Base-by-base conservation (phyloP, 345 rosid species). In the Rhizophora mangle region DNA sequence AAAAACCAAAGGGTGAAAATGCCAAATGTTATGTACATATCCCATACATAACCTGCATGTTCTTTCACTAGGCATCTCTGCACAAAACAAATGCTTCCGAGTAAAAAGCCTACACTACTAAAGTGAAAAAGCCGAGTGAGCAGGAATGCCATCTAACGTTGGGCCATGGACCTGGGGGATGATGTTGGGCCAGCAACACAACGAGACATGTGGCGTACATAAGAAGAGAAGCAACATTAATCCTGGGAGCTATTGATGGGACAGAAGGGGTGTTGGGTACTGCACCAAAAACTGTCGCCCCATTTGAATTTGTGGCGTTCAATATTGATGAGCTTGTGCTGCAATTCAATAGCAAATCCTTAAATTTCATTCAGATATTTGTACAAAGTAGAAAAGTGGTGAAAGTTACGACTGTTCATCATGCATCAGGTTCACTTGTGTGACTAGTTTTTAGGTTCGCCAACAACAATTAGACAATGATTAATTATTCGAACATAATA, bases 251-350 rank as follows among this genome's bases (percentile, higher is more conserved):
- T 6, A 76, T 22, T 19, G 81, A 57, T 0, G 88, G 79, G 19
- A 84, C 31, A 26, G 72, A 20, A 6, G 93, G 91, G 43, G 32
- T 67, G 5, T 82, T 63, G 67, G 91, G 95, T 2, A 84, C 89
- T 0, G 87, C 91, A 15, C 91, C 91, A 32, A 70, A 89, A 36
- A 87, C 88, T 0, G 80, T 81, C 1, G 89, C 83, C 1, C 94
- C 94, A 16, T 84, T 82, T 46, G 91, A 82, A 73, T 82, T 85
- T 30, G 91, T 89, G 21, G 89, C 82, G 83, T 89, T 86, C 71
- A 87, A 71, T 46, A 87, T 65, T 24, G 95, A 85, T 37, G 95
- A 75, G 74, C 81, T 85, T 51, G 88, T 89, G 79, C 95, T 89
- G 88, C 72, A 71, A 74, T 59, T 32, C 31, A 58, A 64, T 13